Conservation (phyloP, 306 rosid genomes). For the Oxytropis ochrocephala region DNA sequence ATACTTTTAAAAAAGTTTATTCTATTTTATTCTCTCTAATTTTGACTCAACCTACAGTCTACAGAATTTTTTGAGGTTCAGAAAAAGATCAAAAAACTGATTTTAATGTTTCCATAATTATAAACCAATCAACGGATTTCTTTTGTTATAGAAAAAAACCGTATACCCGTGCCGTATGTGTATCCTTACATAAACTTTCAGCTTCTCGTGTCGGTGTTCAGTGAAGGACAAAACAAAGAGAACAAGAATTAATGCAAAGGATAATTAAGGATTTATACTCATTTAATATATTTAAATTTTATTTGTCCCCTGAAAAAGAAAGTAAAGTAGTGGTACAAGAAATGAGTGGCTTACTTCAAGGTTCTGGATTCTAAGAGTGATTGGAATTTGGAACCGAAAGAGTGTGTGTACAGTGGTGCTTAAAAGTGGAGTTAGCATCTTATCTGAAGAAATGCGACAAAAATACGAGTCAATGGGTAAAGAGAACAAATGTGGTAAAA, state of each 20-base stretch:
- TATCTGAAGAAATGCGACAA: background rate
- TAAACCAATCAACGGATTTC: too few species aligned
- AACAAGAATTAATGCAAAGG: background rate
- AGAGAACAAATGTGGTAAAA: too few species aligned
- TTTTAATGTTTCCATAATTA: too few species aligned
- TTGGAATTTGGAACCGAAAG: background rate
- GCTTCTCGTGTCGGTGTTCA: background rate
- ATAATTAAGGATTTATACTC: background rate
- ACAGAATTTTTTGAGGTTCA: too few species aligned
- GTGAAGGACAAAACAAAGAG: background rate
- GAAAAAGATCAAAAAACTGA: too few species aligned
- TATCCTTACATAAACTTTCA: background rate
- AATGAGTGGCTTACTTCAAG: slow-evolving; percentile 12
- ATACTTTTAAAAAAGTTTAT: too few species aligned
- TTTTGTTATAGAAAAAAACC: too few species aligned
- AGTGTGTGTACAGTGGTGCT: background rate
- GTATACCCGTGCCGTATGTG: background rate
- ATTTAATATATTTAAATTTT: too few species aligned
- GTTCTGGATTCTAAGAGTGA: slow-evolving; percentile 16
- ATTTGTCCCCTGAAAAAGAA: too few species aligned
- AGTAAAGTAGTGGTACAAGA: background rate
- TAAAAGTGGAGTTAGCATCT: slow-evolving; percentile 12
- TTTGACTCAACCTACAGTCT: too few species aligned
- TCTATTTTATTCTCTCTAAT: too few species aligned
- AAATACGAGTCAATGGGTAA: background rate